Base-by-base conservation (phyloP, 352 stramenopile species). In the Phytophthora pisi region DNA sequence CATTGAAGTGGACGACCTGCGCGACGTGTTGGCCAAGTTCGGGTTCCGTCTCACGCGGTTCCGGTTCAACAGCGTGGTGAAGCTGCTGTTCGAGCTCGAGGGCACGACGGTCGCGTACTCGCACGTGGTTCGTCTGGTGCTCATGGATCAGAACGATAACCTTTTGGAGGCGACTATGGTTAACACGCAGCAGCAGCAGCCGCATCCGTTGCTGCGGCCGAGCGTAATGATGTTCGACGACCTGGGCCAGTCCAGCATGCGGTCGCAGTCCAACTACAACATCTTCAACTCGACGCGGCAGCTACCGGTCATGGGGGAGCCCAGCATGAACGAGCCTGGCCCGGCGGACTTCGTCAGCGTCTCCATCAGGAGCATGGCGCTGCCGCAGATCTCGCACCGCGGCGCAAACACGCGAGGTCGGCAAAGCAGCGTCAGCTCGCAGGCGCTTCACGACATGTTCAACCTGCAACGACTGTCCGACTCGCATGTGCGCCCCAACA, bases 11-110 rank as follows among this genome's bases (percentile, higher is more conserved):
- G 74, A 85, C 26, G 61, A 82, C 42, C 57, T 89, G 3, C 76
- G 80, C 0, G 51, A 73, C 11, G 77, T 86, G 20, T 51, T 90
- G 7, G 55, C 51, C 2, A 68, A 60, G 30, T 78, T 88, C 18
- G 78, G 79, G 18, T 84, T 86, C 52, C 65, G 63, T 23, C 43
- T 89, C 15, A 87, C 82, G 45, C 66, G 76, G 18, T 88, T 80
- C n/a, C 79, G 78, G 16, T 90, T 90, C 66, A 86, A 89, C 61
- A 82, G 67, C 20, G 78, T 91, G 52, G 77, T 82, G 5, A 80
- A 83, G 70, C 56, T 91, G 34, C 50, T 91, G 11, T 89, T 89
- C 30, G 34, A 68, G 16, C 56, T 89, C 0, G 38, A 75, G 28
- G 75, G 63, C 18, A 77, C 67, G 30, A 66, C 49, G 0, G 66